Evolutionary conservation across 345 rosid species (phyloP).

Genomic region (Nasturtium officinale): DNA sequence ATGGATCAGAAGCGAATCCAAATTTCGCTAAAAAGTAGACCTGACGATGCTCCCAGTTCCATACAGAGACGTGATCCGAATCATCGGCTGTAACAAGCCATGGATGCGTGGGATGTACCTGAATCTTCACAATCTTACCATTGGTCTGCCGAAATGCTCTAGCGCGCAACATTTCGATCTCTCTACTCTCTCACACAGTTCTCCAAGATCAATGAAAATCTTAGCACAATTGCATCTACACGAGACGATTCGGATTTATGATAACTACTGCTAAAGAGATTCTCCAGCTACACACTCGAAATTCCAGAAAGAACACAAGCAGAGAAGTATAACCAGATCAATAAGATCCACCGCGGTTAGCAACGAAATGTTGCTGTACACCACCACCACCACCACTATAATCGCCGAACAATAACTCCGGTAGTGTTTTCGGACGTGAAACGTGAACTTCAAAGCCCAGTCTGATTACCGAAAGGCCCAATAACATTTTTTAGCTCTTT

Average conservation of each 20-base stretch:
- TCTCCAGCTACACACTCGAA: slow-evolving; percentile 12
- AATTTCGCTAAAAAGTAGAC: slow-evolving; percentile 37
- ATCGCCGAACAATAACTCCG: slow-evolving; percentile 29
- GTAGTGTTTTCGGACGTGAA: slow-evolving; percentile 13
- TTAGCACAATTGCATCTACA: slow-evolving; percentile 32
- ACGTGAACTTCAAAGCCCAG: slow-evolving; percentile 20
- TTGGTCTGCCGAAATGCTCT: slow-evolving; percentile 81
- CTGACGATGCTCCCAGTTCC: slow-evolving; percentile 99
- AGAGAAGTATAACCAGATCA: not conserved
- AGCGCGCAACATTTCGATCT: slow-evolving; percentile 72
- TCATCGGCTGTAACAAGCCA: slow-evolving; percentile 99
- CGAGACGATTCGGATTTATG: slow-evolving; percentile 14
- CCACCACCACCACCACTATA: slow-evolving; percentile 29
- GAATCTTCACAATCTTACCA: slow-evolving; percentile 91
- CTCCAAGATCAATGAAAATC: slow-evolving; percentile 27
- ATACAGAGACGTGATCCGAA: slow-evolving; percentile 91
- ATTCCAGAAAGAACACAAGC: not conserved
- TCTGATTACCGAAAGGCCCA: slow-evolving; percentile 26
- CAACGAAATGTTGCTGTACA: slow-evolving; percentile 4
- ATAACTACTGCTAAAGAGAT: slow-evolving; percentile 14
- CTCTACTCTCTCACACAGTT: not conserved
- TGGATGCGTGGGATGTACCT: slow-evolving; percentile 97
- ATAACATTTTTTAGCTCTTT: not conserved
- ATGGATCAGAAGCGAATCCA: slow-evolving; percentile 9
- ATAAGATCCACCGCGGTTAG: slow-evolving; percentile 28